Evolutionary conservation across 768 basidiomycete genomes (phyloP), one percentile per base, ranked within the genome.

Genomic region (Nidularia pulvinata): DNA sequence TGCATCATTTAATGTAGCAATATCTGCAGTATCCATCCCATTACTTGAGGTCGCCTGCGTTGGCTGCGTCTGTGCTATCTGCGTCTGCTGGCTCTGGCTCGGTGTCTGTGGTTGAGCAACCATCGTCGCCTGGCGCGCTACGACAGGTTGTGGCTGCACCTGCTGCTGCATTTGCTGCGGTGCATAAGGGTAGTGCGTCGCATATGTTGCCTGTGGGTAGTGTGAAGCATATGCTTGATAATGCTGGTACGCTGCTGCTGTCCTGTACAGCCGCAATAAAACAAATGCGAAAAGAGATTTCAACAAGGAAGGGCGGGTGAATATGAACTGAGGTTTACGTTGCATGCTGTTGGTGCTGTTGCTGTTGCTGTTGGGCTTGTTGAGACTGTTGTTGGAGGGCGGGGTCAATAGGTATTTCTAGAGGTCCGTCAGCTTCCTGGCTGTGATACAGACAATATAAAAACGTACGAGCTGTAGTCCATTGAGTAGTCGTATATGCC

Each of bases 1-100:
- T 4, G 91, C 92, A 59, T 94, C 91, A 52, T 91, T 93, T 43
- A 94, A 62, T 6, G 88, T 89, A 9, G 90, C 83, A 34, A 93
- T 81, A 61, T 93, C 91, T 3, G 85, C 70, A 2, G 83, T 84
- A 59, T 89, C 88, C 53, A 84, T 73, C 1, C 69, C 71, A 44
- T 66, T 67, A 37, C 57, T 69, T 10, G 59, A 54, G n/a, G n/a
- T n/a, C n/a, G n/a, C n/a, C n/a, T n/a, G n/a, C n/a, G n/a, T n/a
- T n/a, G n/a, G n/a, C n/a, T n/a, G n/a, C n/a, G n/a, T n/a, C n/a
- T n/a, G n/a, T n/a, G n/a, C n/a, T 39, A 7, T 33, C 39, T 37
- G 33, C n/a, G 22, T 22, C 37, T 39, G 37, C n/a, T 33, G 39
- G 14, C 35, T 37, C 39, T 22, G 46, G 47, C 14, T 44, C 36